Evolutionary conservation across 75 land plant species (phyloP).

Genomic region (Selaginella tamariscina): DNA sequence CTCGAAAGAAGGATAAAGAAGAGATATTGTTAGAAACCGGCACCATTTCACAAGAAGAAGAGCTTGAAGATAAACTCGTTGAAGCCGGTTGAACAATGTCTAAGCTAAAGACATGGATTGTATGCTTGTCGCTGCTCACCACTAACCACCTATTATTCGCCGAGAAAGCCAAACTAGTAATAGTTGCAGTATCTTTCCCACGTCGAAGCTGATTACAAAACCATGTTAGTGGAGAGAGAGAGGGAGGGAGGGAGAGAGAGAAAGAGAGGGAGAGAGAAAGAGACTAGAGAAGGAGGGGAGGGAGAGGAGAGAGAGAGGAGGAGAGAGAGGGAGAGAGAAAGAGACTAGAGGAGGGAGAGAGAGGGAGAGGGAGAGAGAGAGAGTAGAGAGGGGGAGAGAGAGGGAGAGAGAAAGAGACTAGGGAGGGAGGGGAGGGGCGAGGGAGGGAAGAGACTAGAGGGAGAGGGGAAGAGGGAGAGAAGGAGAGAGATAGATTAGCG

Average conservation of each 20-base stretch:
- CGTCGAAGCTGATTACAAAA: constrained; percentile 53
- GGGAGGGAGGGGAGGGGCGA: neutral
- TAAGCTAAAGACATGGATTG: constrained; percentile 60
- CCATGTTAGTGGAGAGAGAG: constrained; percentile 36
- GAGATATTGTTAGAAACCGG: neutral
- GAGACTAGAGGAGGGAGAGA: constrained; percentile 7
- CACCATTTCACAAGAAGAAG: too few species aligned
- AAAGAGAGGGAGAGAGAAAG: too few species aligned
- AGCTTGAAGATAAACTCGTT: too few species aligned
- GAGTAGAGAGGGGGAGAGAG: too few species aligned
- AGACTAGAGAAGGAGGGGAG: too few species aligned
- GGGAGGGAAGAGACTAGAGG: neutral
- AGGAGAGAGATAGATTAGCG: neutral
- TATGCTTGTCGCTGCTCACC: constrained; percentile 86
- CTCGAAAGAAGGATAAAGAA: neutral
- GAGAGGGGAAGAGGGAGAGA: constrained; percentile 11
- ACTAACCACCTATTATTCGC: constrained; percentile 75
- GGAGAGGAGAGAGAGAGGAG: neutral
- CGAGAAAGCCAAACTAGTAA: constrained; percentile 72
- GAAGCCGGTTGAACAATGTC: neutral
- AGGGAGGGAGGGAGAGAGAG: too few species aligned
- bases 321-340: constrained; percentile 7
- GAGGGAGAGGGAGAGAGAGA: too few species aligned
- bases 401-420: neutral
- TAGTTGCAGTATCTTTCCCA: constrained; percentile 76